A percentile compares a stretch with the other conserved stretches of the same genome.
These are phyloP conservation scores for Articulospora tetracladia DNA, from an alignment of 495 filamentous ascomycete genomes.

Conservation along the genomic window DNA sequence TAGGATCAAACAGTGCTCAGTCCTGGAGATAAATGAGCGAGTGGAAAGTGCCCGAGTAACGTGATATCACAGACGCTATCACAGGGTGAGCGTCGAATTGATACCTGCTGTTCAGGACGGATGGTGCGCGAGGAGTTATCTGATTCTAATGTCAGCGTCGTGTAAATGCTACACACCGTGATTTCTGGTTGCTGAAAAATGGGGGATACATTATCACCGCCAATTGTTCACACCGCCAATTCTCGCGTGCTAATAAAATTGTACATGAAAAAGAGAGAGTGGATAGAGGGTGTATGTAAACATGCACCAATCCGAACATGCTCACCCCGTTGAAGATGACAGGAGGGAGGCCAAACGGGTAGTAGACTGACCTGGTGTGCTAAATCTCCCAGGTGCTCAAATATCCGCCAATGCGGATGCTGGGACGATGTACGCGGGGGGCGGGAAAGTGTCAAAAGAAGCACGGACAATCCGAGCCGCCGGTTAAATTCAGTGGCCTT, in stretches of 20 bases:
- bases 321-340: constrained; percentile 9
- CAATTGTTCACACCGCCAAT: constrained; percentile 22
- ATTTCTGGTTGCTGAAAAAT: neutral
- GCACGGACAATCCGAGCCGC: constrained; percentile 23
- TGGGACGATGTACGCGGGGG: constrained; percentile 8
- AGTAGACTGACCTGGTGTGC: constrained; percentile 20
- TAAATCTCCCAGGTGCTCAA: constrained; percentile 13
- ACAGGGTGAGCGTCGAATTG: neutral
- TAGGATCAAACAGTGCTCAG: constrained; percentile 11
- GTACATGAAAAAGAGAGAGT: neutral
- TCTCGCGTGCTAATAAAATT: constrained; percentile 1
- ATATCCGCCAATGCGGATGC: constrained; percentile 24
- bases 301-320: constrained; percentile 24
- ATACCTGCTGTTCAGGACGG: neutral
- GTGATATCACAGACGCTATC: neutral
- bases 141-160: neutral
- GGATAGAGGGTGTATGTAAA: constrained; percentile 10
- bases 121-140: neutral
- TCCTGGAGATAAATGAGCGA: neutral
- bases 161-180: neutral
- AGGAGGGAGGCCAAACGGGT: constrained; percentile 10
- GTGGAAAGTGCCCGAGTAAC: neutral
- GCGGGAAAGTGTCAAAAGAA: constrained; percentile 6
- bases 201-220: neutral
- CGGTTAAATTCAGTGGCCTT: constrained; percentile 16